Base-by-base conservation (phyloP, 2,329 filamentous ascomycete genomes). In the Aureobasidium pullulans region DNA sequence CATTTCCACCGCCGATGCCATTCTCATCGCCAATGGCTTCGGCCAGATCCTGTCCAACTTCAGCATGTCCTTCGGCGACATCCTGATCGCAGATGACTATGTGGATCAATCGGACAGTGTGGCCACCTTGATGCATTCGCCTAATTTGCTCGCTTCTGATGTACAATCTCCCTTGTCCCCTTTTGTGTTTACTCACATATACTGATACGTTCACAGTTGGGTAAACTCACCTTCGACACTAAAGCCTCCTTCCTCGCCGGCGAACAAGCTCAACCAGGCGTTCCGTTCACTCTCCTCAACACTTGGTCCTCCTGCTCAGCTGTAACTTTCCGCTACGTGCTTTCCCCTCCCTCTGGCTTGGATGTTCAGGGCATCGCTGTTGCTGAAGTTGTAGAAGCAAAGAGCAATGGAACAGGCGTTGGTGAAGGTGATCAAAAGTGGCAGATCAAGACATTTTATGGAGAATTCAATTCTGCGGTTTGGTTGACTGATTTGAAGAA, bases 381-480 rank as follows among this genome's bases (percentile, higher is more conserved):
- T 15, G 53, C 44, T 6, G 43, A 48, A 36, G 53, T 61, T 1
- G 15, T 43, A 23, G 7, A 36, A 2, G 43, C 34, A 13, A 29
- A 40, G 8, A 32, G 28, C 2, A 40, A 58, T 28, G 48, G 34
- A 2, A 47, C 39, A 15, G 57, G 57, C 10, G 47, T 59, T 19
- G 54, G 54, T 8, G 36, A 42, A 29, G 54, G 43, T 8, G n/a
- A 10, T 11, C 13, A 9, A 6, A 58, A 58, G 11, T 70, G 67
- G 67, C 61, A 69, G 46, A 70, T 72, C 64, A 66, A 70, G 52
- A 70, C 66, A 28, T 66, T 71, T 47, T 71, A 69, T 65, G 68
- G 64, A 5, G 69, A 71, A 61, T 71, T 72, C 64, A 71, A 72
- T 64, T 65, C 62, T 52, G 70, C 68, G 47, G 67, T 65, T 36